Percentiles rank a stretch among this genome's conserved stretches.
These are phyloP conservation scores for Dothideomycetes sp. DNA, from an alignment of 2,329 filamentous ascomycete genomes.

Conservation along the genomic window DNA sequence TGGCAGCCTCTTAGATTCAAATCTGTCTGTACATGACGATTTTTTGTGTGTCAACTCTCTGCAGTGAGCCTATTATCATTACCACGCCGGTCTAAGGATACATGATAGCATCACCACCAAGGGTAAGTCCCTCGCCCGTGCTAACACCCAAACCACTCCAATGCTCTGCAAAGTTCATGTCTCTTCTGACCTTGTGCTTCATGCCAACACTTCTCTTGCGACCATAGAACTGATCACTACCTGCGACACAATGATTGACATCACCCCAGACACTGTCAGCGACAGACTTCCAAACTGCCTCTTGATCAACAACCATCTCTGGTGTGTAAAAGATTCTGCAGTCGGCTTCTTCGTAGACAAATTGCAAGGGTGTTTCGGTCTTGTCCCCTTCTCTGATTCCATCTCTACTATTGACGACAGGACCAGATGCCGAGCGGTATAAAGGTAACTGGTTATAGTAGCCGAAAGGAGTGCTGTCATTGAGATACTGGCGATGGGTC, in stretches of 20 bases:
- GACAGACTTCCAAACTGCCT: constrained; percentile 38
- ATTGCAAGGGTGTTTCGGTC: constrained; percentile 39
- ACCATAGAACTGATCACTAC: constrained; percentile 16
- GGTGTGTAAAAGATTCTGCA: constrained; percentile 45
- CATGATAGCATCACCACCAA: constrained; percentile 2
- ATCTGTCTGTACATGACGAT: no score
- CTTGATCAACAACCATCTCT: constrained; percentile 40
- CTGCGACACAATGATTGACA: constrained; percentile 25
- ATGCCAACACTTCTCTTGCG: constrained; percentile 7
- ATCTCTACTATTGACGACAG: constrained; percentile 24
- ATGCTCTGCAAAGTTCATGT: constrained; percentile 13
- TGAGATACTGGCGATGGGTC: constrained; percentile 14
- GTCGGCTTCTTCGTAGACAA: constrained; percentile 39
- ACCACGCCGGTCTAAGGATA: no score
- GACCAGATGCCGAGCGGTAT: constrained; percentile 18
- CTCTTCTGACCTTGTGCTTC: constrained; percentile 17
- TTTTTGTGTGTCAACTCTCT: no score
- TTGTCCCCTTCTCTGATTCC: constrained; percentile 27
- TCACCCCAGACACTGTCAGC: constrained; percentile 26
- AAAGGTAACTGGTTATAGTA: constrained; percentile 22
- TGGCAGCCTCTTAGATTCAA: neutral
- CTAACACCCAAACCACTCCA: neutral
- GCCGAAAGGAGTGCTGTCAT: constrained; percentile 21
- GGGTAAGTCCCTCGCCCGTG: neutral
- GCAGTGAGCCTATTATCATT: no score